Evolutionary conservation across 140 eudicot species (phyloP).

Genomic region (Erigeron philadelphicus): DNA sequence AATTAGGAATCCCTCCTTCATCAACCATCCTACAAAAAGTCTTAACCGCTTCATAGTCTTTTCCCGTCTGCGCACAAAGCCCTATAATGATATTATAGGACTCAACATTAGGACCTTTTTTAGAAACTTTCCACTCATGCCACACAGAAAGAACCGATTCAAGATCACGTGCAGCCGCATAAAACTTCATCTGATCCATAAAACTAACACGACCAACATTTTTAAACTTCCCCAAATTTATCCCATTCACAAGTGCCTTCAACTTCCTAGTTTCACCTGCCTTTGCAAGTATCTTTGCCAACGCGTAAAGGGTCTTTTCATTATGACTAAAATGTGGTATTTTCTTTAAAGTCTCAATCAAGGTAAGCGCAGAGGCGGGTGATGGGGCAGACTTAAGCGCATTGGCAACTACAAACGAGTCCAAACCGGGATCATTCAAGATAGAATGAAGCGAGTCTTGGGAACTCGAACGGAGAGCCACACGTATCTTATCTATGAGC

Average conservation of each 20-base stretch:
- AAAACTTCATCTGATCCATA: conserved; percentile 77
- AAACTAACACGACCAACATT: conserved; percentile 52
- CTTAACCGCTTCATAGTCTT: conserved; percentile 61
- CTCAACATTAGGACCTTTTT: conserved; percentile 54
- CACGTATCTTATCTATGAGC: conserved; percentile 66
- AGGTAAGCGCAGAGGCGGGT: conserved; percentile 56
- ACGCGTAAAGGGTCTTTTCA: conserved; percentile 54
- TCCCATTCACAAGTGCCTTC: conserved; percentile 53
- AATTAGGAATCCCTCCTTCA: conserved; percentile 77
- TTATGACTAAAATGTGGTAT: conserved; percentile 58
- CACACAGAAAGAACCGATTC: conserved; percentile 57
- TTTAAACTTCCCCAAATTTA: conserved; percentile 55
- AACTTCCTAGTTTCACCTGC: conserved; percentile 44
- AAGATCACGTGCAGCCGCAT: conserved; percentile 63
- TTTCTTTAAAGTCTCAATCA: conserved; percentile 55
- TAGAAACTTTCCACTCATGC: conserved; percentile 56
- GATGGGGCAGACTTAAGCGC: conserved; percentile 77
- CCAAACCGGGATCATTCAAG: conserved; percentile 52
- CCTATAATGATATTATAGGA: conserved; percentile 69
- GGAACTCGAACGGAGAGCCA: conserved; percentile 43
- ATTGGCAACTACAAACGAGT: conserved; percentile 83
- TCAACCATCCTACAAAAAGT: conserved; percentile 57
- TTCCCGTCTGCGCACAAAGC: conserved; percentile 52
- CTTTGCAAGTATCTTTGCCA: conserved; percentile 74
- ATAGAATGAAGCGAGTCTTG: conserved; percentile 39